Evolutionary conservation across 2,329 filamentous ascomycete species (phyloP), one percentile per base, ranked within the genome.

Genomic region (Zasmidium cellare): DNA sequence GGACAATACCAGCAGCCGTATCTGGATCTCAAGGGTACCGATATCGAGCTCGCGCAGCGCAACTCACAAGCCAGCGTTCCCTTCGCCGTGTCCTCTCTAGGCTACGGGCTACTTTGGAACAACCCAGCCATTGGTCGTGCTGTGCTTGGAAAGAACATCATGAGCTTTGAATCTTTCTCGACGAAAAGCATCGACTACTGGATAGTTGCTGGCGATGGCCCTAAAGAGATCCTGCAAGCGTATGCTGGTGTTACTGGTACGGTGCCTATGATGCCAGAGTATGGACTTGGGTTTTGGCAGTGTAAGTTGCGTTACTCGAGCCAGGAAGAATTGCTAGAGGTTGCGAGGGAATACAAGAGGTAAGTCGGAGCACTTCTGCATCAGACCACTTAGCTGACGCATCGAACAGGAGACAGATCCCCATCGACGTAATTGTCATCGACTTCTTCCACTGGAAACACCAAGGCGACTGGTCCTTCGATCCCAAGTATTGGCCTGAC

Each of bases 401-500:
- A 9, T 46, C 18, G 9, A 9, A n/a, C 41, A 46, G 41, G 41
- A 46, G 84, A 1, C 67, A 81, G 0, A 68, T 88, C 16, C 85
- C 85, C 0, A 75, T 88, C 18, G 84, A 87, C 66, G 67, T 88
- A 2, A 87, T 88, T n/a, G 86, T 88, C 0, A 75, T 85, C 38
- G 86, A 88, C 65, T 88, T 84, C 69, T 88, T 88, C 68, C 86
- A 88, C 67, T 88, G 86, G 86, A 81, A 82, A 7, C 76, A 77
- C 7, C 85, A 89, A 67, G 86, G 87, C 5, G 86, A 89, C 55
- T 89, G 86, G 86, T 83, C 79, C 41, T 88, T 89, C 62, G 86
- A 89, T 65, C 73, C 79, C 0, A 77, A 77, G 0, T 88, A 82
- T 64, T 64, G 57, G 57, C 86, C 86, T 0, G 83, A 89, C 66